These are phyloP conservation scores for Leucosporidium scottii DNA, from an alignment of 768 basidiomycete genomes.

Conservation along the genomic window DNA sequence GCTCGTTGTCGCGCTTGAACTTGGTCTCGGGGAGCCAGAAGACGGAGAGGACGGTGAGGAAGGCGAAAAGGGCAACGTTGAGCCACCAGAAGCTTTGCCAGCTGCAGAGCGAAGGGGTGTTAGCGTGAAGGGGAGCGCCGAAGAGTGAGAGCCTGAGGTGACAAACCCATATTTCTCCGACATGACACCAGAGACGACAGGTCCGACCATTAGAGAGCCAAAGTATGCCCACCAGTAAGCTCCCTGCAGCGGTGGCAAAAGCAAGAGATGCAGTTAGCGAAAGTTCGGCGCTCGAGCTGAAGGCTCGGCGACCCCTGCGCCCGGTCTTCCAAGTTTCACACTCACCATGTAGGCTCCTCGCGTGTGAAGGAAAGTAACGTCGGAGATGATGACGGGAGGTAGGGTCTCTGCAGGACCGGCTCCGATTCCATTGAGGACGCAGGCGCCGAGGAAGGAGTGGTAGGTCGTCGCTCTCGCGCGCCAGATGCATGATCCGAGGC, in stretches of 20 bases:
- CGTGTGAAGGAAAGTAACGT: not conserved
- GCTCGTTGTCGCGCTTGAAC: not conserved
- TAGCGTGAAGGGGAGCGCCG: too few relatives aligned
- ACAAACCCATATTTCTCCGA: not conserved
- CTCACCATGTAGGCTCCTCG: not conserved
- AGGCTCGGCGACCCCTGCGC: not conserved
- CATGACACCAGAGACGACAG: not conserved
- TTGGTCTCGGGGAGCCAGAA: not conserved
- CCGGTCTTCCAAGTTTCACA: not conserved
- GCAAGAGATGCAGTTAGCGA: not conserved
- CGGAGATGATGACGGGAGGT: constrained; percentile 1
- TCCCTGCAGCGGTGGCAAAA: not conserved
- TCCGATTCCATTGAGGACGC: not conserved
- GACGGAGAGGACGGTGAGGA: not conserved
- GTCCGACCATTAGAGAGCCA: not conserved
- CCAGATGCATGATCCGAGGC: not conserved
- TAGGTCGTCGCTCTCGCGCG: not conserved
- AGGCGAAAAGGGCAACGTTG: not conserved
- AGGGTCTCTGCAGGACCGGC: not conserved
- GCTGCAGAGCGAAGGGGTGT: not conserved
- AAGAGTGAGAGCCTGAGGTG: too few relatives aligned
- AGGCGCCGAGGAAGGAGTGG: not conserved
- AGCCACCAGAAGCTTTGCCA: not conserved
- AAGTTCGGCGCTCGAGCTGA: not conserved
- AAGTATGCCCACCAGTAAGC: constrained; percentile 5